phyloP scores from a whole-genome alignment of 2,329 filamentous ascomycete genomes.

The Penicillium sp. region DNA sequence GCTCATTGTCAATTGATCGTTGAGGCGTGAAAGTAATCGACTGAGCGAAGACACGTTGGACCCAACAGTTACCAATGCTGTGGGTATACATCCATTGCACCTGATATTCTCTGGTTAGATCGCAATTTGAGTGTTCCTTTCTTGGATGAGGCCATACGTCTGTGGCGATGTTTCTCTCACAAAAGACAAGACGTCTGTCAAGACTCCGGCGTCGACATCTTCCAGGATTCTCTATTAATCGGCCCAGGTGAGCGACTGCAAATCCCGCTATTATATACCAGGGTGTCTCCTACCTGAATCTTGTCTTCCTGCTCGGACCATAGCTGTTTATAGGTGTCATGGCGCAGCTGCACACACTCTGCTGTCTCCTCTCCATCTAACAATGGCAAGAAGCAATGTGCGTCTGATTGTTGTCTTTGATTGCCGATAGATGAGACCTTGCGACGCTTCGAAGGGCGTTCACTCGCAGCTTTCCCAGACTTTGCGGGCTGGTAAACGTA shows the following conservation, averaged over 20 bases:
- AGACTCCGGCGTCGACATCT: conserved; percentile 40
- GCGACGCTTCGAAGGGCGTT: conserved; percentile 57
- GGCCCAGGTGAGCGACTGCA: conserved; percentile 9
- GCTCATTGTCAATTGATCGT: conserved; percentile 30
- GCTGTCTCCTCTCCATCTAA: conserved; percentile 39
- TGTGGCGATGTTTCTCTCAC: conserved; percentile 34
- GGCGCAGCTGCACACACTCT: conserved; percentile 34
- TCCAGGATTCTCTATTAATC: conserved; percentile 32
- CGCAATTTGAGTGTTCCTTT: neutral
- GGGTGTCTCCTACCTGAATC: conserved; percentile 32
- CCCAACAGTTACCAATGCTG: conserved; percentile 43
- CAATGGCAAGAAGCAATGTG: conserved; percentile 38
- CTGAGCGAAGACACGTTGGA: conserved; percentile 44
- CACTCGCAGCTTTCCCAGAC: conserved; percentile 34
- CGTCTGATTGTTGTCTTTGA: conserved; percentile 7
- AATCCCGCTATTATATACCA: neutral
- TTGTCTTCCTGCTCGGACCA: conserved; percentile 41
- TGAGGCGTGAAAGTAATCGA: conserved; percentile 38
- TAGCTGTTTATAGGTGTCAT: conserved; percentile 37
- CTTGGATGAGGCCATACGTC: conserved; percentile 29
- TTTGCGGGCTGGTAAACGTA: conserved; percentile 60
- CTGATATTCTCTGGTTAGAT: conserved; percentile 24
- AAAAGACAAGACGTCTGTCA: conserved; percentile 39
- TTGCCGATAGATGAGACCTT: conserved; percentile 48
- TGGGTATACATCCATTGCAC: conserved; percentile 40